These are phyloP conservation scores for Aspergillus sp. DNA, from an alignment of 2,329 filamentous ascomycete species.

Conservation along the genomic window DNA sequence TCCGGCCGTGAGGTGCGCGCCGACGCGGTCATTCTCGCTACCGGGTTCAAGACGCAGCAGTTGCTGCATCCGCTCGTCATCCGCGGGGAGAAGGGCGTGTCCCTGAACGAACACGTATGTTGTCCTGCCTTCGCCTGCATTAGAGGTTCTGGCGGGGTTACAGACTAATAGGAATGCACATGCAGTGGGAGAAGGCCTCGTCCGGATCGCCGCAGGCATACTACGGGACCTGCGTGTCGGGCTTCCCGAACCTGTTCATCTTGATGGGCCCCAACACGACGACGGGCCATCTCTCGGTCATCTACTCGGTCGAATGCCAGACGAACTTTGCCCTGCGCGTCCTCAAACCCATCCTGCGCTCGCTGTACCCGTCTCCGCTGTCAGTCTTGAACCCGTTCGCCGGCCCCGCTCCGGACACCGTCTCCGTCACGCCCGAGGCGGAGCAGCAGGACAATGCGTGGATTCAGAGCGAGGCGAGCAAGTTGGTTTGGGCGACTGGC, in stretches of 20 bases:
- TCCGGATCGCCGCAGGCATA: slow-evolving; percentile 38
- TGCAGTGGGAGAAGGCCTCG: slow-evolving; percentile 38
- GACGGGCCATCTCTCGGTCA: slow-evolving; percentile 51
- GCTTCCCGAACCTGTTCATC: slow-evolving; percentile 50
- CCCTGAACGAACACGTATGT: slow-evolving; percentile 30
- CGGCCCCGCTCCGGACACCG: neutral
- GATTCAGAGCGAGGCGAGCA: slow-evolving; percentile 43
- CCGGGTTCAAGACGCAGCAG: slow-evolving; percentile 50
- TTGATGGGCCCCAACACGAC: slow-evolving; percentile 48
- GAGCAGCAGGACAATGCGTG: slow-evolving; percentile 35
- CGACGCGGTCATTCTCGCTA: slow-evolving; percentile 50
- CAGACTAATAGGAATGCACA: neutral
- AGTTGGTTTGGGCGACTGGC: slow-evolving; percentile 50
- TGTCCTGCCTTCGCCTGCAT: slow-evolving; percentile 12
- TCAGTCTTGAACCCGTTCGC: neutral
- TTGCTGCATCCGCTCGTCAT: slow-evolving; percentile 51
- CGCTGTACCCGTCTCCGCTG: slow-evolving; percentile 1
- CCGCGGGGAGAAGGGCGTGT: slow-evolving; percentile 38
- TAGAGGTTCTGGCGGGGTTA: neutral
- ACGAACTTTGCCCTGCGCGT: slow-evolving; percentile 49
- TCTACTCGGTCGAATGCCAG: slow-evolving; percentile 53
- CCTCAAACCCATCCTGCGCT: slow-evolving; percentile 41
- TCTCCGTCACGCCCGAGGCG: slow-evolving; percentile 25
- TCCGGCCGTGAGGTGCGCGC: slow-evolving; percentile 40
- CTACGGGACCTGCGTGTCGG: slow-evolving; percentile 49